Conservation (phyloP, 1,139 yeast species). For the Scheffersomyces stambukii region DNA sequence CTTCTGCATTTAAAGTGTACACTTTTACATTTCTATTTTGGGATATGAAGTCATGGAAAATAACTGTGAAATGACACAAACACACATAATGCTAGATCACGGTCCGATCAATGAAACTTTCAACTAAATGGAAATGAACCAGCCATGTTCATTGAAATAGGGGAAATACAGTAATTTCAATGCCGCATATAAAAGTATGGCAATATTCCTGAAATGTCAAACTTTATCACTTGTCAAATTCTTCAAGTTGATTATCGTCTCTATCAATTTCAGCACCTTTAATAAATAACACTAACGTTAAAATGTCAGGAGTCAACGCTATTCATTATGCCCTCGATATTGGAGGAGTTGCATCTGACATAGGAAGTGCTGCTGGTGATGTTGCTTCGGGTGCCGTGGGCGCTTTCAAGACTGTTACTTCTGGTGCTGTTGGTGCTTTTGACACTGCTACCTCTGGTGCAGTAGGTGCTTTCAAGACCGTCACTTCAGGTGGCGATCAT, state of each 20-base stretch:
- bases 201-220: constrained; percentile 1
- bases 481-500: constrained; percentile 9
- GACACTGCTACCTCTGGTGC: not conserved
- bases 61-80: too few relatives aligned
- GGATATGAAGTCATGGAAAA: too few relatives aligned
- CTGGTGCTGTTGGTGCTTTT: constrained; percentile 15
- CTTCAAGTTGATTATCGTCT: not conserved
- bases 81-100: too few relatives aligned
- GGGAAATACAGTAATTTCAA: too few relatives aligned
- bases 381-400: constrained; percentile 12
- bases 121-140: too few relatives aligned
- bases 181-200: too few relatives aligned
- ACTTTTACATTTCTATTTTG: too few relatives aligned
- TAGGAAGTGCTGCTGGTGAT: constrained; percentile 9
- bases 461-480: constrained; percentile 11
- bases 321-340: constrained; percentile 16
- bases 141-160: too few relatives aligned
- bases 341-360: too few relatives aligned
- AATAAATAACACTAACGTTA: constrained; percentile 2
- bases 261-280: not conserved
- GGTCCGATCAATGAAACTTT: too few relatives aligned
- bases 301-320: constrained; percentile 19
- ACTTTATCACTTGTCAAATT: not conserved
- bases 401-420: constrained; percentile 10
- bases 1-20: too few relatives aligned